Evolutionary conservation across 148 eudicot genomes (phyloP), one percentile per base, ranked within the genome.

Genomic region (Amaranthus cruentus): DNA sequence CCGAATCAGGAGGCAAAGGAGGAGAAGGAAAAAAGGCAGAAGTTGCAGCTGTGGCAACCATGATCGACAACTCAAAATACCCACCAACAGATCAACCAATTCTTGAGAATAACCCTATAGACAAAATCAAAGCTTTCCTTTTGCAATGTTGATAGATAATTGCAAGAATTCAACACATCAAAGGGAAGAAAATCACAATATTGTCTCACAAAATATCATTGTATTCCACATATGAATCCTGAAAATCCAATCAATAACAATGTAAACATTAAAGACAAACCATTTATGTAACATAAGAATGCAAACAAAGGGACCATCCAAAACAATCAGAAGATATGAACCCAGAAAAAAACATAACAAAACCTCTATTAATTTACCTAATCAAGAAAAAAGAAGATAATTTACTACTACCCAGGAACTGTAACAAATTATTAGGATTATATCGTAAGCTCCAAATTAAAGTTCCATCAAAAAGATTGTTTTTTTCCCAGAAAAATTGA

Each of bases 31-130:
- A 82, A 49, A 92, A 81, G 7, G 91, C 85, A 57, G 90, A 75
- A 68, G 92, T 85, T 77, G 92, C 95, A 78, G 93, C 91, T 48
- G 91, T 80, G 78, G 98, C 87, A 80, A 86, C 96, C 98, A 91
- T 95, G 82, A 74, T 80, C 43, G 81, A 52, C 18, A 51, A 12
- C 78, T 76, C 51, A 60, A 43, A 66, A 52, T 14, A 66, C 66
- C 73, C 79, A 76, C 79, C 72, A 75, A 66, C 50, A 58, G 70
- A 49, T 56, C 66, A 70, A 79, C 50, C 48, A 42, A 54, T 42
- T 18, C 57, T 63, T 9, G 15, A 11, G 38, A 73, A 58, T 7
- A 48, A 69, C 69, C 72, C 74, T 47, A 68, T 54, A 13, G 49
- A 55, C 64, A 62, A 7, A 15, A 63, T 64, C 73, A 59, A 6